Conservation (phyloP, 805 yeast species). For the Jamesozyma spencerorum region DNA sequence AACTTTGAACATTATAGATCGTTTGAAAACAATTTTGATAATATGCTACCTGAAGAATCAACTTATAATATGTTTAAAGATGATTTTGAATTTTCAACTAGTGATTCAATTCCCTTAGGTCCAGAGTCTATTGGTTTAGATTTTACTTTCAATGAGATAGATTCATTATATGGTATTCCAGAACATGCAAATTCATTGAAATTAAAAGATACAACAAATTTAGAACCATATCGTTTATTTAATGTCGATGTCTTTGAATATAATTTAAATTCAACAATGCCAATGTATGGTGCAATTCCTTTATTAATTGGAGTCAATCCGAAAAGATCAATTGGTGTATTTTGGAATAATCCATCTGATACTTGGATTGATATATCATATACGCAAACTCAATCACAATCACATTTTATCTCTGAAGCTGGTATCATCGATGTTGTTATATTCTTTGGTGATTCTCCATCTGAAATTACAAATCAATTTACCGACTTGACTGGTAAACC, state of each 20-base stretch:
- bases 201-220: slow-evolving; percentile 53
- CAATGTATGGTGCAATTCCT: slow-evolving; percentile 96
- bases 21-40: slow-evolving; percentile 32
- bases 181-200: slow-evolving; percentile 84
- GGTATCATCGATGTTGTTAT: slow-evolving; percentile 73
- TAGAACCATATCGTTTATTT: slow-evolving; percentile 76
- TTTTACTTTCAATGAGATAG: slow-evolving; percentile 49
- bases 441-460: slow-evolving; percentile 51
- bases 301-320: slow-evolving; percentile 61
- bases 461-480: slow-evolving; percentile 49
- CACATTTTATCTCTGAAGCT: slow-evolving; percentile 93
- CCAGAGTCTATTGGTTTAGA: slow-evolving; percentile 88
- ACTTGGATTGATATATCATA: slow-evolving; percentile 67
- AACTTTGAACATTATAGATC: slow-evolving; percentile 78
- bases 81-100: slow-evolving; percentile 52
- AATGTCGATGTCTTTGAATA: slow-evolving; percentile 96
- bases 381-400: slow-evolving; percentile 26
- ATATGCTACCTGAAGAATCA: slow-evolving; percentile 50
- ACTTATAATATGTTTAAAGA: slow-evolving; percentile 63
- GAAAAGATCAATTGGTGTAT: slow-evolving; percentile 57
- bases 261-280: slow-evolving; percentile 67
- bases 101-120: slow-evolving; percentile 64
- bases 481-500: slow-evolving; percentile 66
- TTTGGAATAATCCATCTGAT: slow-evolving; percentile 92
- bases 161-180: slow-evolving; percentile 84